Base-by-base conservation (phyloP, 305 asterid genomes). In the Fraxinus nigra region DNA sequence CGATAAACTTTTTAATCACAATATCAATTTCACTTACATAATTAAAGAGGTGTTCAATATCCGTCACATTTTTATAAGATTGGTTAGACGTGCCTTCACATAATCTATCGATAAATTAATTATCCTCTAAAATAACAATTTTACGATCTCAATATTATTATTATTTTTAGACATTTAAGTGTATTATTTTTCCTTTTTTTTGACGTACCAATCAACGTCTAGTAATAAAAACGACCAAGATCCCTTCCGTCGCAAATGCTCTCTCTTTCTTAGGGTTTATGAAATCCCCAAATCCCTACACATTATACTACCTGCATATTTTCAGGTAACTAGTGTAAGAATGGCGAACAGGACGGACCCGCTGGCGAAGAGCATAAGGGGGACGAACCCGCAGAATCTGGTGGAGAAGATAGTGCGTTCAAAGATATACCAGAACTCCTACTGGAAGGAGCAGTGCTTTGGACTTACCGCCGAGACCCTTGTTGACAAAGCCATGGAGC, bases 341-440 rank as follows among this genome's bases (percentile, higher is more conserved):
- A 94, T 94, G 99, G 98, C 99, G 87, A 95, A 95, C 87, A 94
- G 99, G 10, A 93, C 98, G n/a, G 99, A 94, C 74, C 98, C 98
- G 34, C 78, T 90, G 40, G 99, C 97, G 73, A 93, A 91, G 91
- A 95, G 90, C 91, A 94, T 93, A 38, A 82, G 96, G 86, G 99
- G 99, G 1, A 95, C 98, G 30, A 94, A 94, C 81, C 98, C 99
- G 11, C 99, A 94, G 78, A 95, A 95, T 82, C 82, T 94, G 84
- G 98, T 93, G 80, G 99, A 95, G 90, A 95, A 93, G 85, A 95
- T 95, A n/a, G 85, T 95, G 83, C 90, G 99, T 13, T 84, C 97
- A 6, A 95, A 95, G 89, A 92, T 95, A 73, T 91, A 95, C 84
- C 98, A 94, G 82, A 77, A 87, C 59, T 94, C 97, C 9, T 93